phyloP scores from a whole-genome alignment of 805 yeast species.

The Saccharomyces mikatae region DNA sequence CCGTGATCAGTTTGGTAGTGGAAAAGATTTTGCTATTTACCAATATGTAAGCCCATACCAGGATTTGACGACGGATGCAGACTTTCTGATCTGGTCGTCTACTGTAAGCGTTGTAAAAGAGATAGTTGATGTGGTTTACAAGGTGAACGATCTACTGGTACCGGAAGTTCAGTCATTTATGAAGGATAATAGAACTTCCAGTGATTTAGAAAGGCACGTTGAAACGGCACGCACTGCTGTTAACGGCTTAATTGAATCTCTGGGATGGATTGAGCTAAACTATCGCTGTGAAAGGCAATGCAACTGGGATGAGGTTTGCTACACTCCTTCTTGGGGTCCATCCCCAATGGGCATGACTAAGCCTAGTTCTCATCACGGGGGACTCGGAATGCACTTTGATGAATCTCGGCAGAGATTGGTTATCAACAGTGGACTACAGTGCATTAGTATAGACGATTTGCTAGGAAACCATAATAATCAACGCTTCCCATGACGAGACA shows the following conservation, averaged over 20 bases:
- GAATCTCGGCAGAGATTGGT: constrained; percentile 11
- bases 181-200: background rate
- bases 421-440: constrained; percentile 12
- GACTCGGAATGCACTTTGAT: constrained; percentile 18
- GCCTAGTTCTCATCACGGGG: constrained; percentile 4
- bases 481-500: too few relatives aligned
- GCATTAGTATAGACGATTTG: constrained; percentile 12
- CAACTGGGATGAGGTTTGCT: constrained; percentile 43
- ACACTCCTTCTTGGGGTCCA: constrained; percentile 57
- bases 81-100: constrained; percentile 44
- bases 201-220: constrained; percentile 15
- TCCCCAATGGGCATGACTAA: constrained; percentile 41
- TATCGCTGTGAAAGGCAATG: constrained; percentile 38
- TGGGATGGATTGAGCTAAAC: constrained; percentile 37
- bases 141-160: constrained; percentile 26
- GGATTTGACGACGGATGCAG: constrained; percentile 34
- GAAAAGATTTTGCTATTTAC: constrained; percentile 33
- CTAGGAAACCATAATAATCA: background rate
- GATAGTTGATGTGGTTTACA: constrained; percentile 34
- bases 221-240: constrained; percentile 4
- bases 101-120: constrained; percentile 34
- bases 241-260: constrained; percentile 18
- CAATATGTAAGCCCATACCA: constrained; percentile 42
- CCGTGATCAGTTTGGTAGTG: constrained; percentile 15
- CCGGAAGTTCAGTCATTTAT: too few relatives aligned